phyloP scores from a whole-genome alignment of 371 early-diverging fungal species.

The Lichtheimia ramosa region DNA sequence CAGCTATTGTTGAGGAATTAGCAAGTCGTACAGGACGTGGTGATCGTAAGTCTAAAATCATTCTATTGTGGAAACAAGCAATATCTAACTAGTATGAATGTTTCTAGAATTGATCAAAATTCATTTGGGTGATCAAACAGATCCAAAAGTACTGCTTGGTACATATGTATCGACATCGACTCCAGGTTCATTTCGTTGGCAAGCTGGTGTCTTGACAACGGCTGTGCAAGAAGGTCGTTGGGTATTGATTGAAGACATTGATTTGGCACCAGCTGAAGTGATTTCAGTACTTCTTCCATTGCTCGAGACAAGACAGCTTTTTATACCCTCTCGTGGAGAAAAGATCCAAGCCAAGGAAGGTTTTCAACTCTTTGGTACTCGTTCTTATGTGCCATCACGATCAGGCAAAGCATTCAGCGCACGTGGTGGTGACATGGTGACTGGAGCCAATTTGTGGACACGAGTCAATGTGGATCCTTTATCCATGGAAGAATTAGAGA shows the following conservation, averaged over 20 bases:
- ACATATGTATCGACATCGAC: conserved; percentile 93
- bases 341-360: conserved; percentile 86
- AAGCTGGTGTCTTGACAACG: conserved; percentile 93
- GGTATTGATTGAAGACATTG: conserved; percentile 99
- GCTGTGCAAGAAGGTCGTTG: conserved; percentile 96
- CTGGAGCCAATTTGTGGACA: conserved; percentile 83
- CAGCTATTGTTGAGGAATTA: conserved; percentile 89
- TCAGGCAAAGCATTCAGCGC: conserved; percentile 44
- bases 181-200: conserved; percentile 95
- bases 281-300: conserved; percentile 93
- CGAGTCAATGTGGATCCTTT: conserved; percentile 68
- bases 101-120: conserved; percentile 85
- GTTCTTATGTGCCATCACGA: conserved; percentile 56
- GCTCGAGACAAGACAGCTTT: conserved; percentile 91
- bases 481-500: conserved; percentile 61
- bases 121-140: conserved; percentile 99
- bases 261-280: conserved; percentile 97
- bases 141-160: conserved; percentile 95
- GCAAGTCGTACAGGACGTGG: conserved; percentile 72
- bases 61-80: background rate
- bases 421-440: conserved; percentile 56
- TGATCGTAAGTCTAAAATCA: conserved; percentile 21
- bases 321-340: conserved; percentile 95
- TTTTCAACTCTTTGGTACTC: conserved; percentile 97
- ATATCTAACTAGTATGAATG: background rate